A percentile compares a stretch with the other conserved stretches of the same genome.
phyloP scores from a whole-genome alignment of 192 early-diverging fungal species.

The Mortierella claussenii region DNA sequence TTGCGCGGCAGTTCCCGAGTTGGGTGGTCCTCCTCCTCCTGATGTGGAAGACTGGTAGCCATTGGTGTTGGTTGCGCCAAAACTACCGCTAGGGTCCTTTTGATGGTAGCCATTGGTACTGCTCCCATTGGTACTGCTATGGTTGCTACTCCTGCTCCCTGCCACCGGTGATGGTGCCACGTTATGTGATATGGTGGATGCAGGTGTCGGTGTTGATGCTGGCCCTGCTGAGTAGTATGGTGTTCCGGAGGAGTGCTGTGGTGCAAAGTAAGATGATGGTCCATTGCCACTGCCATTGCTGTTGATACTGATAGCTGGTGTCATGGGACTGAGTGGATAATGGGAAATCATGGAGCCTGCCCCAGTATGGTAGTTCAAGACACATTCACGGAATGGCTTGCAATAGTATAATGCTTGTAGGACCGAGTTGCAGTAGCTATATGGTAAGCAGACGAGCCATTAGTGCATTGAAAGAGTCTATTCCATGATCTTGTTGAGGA shows the following conservation, averaged over 20 bases:
- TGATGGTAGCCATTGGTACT: conserved; percentile 18
- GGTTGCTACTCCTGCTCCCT: neutral
- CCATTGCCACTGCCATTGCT: conserved; percentile 11
- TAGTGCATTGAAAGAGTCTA: neutral
- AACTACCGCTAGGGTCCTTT: conserved; percentile 10
- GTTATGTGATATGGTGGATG: too few relatives aligned
- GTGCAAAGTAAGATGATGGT: conserved; percentile 30
- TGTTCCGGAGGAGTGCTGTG: conserved; percentile 31
- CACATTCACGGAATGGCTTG: conserved; percentile 92
- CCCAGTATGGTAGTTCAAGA: conserved; percentile 77
- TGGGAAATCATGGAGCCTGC: conserved; percentile 33
- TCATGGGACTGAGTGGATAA: conserved; percentile 52
- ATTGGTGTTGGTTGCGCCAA: conserved; percentile 3
- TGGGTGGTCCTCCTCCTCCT: conserved; percentile 7
- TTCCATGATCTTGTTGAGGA: neutral
- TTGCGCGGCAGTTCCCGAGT: conserved; percentile 1
- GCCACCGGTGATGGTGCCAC: neutral
- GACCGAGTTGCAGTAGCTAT: conserved; percentile 94
- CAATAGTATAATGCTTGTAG: conserved; percentile 97
- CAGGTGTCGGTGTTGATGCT: too few relatives aligned
- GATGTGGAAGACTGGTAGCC: neutral
- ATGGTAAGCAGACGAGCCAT: conserved; percentile 3
- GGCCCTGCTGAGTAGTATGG: conserved; percentile 6
- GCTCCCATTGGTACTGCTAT: neutral
- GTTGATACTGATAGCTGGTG: conserved; percentile 26